phyloP scores from a whole-genome alignment of 2,329 filamentous ascomycete genomes.

The Paraconiothyrium brasiliense region DNA sequence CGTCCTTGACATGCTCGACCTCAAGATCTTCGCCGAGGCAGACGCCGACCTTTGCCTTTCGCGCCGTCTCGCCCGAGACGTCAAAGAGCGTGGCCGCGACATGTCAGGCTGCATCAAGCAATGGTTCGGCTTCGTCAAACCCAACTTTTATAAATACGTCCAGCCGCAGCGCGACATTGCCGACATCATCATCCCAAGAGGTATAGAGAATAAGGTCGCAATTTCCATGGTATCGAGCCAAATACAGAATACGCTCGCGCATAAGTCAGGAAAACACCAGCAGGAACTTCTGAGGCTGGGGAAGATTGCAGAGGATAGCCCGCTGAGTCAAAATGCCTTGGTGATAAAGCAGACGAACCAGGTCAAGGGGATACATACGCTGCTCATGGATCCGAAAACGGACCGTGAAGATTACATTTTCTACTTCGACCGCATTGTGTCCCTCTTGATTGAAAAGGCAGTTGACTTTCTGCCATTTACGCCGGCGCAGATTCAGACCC shows the following conservation, averaged over 20 bases:
- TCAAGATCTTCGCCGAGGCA: slow-evolving; percentile 97
- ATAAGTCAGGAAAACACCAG: slow-evolving; percentile 86
- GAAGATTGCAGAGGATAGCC: slow-evolving; percentile 72
- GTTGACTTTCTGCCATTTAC: slow-evolving; percentile 69
- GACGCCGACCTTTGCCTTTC: slow-evolving; percentile 88
- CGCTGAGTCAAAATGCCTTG: slow-evolving; percentile 78
- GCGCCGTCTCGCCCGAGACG: slow-evolving; percentile 74
- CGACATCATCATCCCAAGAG: slow-evolving; percentile 94
- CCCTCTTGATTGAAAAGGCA: slow-evolving; percentile 80
- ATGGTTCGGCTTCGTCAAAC: slow-evolving; percentile 96
- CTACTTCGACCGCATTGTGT: slow-evolving; percentile 90
- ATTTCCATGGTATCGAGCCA: slow-evolving; percentile 96
- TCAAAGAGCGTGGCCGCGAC: slow-evolving; percentile 86
- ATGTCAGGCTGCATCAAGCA: slow-evolving; percentile 97
- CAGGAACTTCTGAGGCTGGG: slow-evolving; percentile 81
- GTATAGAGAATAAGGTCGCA: slow-evolving; percentile 92
- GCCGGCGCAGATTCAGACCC: slow-evolving; percentile 72
- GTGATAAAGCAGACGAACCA: slow-evolving; percentile 81
- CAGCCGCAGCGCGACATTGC: slow-evolving; percentile 90
- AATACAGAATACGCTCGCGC: slow-evolving; percentile 84
- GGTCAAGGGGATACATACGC: slow-evolving; percentile 86
- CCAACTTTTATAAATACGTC: slow-evolving; percentile 94
- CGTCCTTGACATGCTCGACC: slow-evolving; percentile 86
- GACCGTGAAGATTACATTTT: slow-evolving; percentile 92
- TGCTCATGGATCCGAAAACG: slow-evolving; percentile 83